phyloP scores from a whole-genome alignment of 345 rosid genomes.

The Clarkia xantiana region DNA sequence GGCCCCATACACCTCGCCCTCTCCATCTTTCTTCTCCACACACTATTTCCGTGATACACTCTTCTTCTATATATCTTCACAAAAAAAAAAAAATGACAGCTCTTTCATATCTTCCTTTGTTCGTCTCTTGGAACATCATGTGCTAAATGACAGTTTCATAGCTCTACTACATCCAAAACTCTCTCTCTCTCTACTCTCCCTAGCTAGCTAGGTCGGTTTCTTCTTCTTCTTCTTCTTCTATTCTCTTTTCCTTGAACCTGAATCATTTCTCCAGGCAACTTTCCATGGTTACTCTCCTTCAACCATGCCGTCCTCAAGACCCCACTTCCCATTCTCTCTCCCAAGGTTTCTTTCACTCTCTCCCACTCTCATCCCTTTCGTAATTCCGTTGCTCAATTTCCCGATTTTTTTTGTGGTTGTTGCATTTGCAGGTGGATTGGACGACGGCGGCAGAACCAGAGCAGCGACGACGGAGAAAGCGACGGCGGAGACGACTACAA shows the following conservation, averaged over 20 bases:
- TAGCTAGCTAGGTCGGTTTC: too few relatives aligned
- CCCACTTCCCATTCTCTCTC: constrained; percentile 10
- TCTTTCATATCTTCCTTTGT: too few relatives aligned
- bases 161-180: constrained; percentile 18
- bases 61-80: too few relatives aligned
- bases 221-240: too few relatives aligned
- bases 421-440: constrained; percentile 29
- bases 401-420: background rate
- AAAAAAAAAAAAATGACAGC: too few relatives aligned
- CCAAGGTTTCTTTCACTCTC: constrained; percentile 28
- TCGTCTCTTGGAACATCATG: constrained; percentile 14
- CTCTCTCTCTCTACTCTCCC: background rate
- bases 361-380: too few relatives aligned
- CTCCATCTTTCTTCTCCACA: too few relatives aligned
- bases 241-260: background rate
- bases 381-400: background rate
- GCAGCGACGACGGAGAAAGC: background rate
- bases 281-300: background rate
- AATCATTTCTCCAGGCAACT: background rate
- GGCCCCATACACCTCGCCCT: too few relatives aligned
- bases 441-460: constrained; percentile 7
- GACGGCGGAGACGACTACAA: constrained; percentile 13
- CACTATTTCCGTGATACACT: too few relatives aligned
- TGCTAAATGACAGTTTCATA: constrained; percentile 18
- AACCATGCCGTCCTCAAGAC: background rate